Conservation (phyloP, 2,329 filamentous ascomycete species). For the Fusarium verrucosum region DNA sequence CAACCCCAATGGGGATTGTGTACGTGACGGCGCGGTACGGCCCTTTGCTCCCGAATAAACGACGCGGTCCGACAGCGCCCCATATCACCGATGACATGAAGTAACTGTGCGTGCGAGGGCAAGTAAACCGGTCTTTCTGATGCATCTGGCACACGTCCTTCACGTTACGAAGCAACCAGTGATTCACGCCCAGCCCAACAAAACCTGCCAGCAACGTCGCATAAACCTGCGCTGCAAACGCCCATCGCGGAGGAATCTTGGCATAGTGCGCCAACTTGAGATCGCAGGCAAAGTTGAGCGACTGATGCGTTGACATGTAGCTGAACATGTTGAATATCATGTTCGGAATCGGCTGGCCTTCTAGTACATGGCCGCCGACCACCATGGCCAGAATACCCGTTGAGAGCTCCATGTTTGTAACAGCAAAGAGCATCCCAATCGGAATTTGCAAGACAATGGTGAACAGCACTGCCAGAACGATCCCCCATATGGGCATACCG, state of each 20-base stretch:
- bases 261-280: slow-evolving; percentile 72
- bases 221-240: slow-evolving; percentile 63
- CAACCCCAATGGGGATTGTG: slow-evolving; percentile 27
- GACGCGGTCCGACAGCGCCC: slow-evolving; percentile 72
- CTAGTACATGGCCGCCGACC: slow-evolving; percentile 72
- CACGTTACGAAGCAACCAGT: slow-evolving; percentile 67
- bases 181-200: slow-evolving; percentile 67
- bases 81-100: slow-evolving; percentile 73
- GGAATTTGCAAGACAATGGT: slow-evolving; percentile 63
- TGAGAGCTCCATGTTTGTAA: slow-evolving; percentile 66
- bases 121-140: slow-evolving; percentile 62
- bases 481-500: slow-evolving; percentile 61
- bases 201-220: slow-evolving; percentile 64
- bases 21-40: slow-evolving; percentile 37
- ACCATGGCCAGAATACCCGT: slow-evolving; percentile 74
- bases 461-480: slow-evolving; percentile 60
- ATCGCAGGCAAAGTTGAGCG: slow-evolving; percentile 66
- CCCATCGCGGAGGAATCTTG: slow-evolving; percentile 63
- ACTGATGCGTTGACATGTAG: slow-evolving; percentile 69
- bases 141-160: slow-evolving; percentile 62
- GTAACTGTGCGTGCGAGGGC: slow-evolving; percentile 58
- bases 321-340: slow-evolving; percentile 78
- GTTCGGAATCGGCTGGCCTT: slow-evolving; percentile 70
- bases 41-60: slow-evolving; percentile 60
- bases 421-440: slow-evolving; percentile 64